A percentile compares a stretch with the other conserved stretches of the same genome.
phyloP scores from a whole-genome alignment of 2,329 filamentous ascomycete species.

The Herpomyces periplanetae region DNA sequence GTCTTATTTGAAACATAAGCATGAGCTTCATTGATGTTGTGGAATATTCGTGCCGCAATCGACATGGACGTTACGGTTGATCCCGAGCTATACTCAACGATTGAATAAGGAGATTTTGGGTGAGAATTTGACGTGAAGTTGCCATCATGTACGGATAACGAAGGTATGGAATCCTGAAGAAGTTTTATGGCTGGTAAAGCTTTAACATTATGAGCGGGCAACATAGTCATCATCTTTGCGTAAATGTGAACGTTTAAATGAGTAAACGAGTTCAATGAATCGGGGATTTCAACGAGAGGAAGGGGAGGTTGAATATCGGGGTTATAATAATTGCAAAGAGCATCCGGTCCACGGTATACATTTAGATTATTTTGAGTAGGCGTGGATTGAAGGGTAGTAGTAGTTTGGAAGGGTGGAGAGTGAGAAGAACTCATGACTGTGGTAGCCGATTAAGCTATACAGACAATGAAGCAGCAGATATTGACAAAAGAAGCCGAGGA shows the following conservation, averaged over 20 bases:
- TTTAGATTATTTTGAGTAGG: constrained; percentile 13
- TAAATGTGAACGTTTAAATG: constrained; percentile 19
- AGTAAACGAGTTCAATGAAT: constrained; percentile 15
- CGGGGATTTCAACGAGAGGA: constrained; percentile 19
- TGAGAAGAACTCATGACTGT: too few relatives aligned
- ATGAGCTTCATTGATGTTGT: constrained; percentile 13
- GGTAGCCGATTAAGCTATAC: too few relatives aligned
- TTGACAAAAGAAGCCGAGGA: too few relatives aligned
- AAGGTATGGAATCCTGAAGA: not conserved
- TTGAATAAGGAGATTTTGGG: constrained; percentile 13
- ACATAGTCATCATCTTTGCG: constrained; percentile 23
- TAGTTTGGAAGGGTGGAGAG: too few relatives aligned
- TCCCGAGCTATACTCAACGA: constrained; percentile 20
- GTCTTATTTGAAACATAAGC: constrained; percentile 20
- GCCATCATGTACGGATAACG: constrained; percentile 3
- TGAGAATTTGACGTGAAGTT: constrained; percentile 9
- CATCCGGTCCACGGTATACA: constrained; percentile 16
- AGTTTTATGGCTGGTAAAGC: constrained; percentile 15
- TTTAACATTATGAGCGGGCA: constrained; percentile 23
- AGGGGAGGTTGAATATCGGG: constrained; percentile 16
- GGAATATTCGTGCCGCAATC: constrained; percentile 13
- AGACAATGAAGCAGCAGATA: too few relatives aligned
- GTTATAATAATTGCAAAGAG: constrained; percentile 17
- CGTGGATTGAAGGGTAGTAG: too few relatives aligned
- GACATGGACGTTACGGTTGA: constrained; percentile 20